Percentiles rank a stretch among this genome's conserved stretches.
phyloP scores from a whole-genome alignment of 75 land plant species.

The Picea sitchensis region DNA sequence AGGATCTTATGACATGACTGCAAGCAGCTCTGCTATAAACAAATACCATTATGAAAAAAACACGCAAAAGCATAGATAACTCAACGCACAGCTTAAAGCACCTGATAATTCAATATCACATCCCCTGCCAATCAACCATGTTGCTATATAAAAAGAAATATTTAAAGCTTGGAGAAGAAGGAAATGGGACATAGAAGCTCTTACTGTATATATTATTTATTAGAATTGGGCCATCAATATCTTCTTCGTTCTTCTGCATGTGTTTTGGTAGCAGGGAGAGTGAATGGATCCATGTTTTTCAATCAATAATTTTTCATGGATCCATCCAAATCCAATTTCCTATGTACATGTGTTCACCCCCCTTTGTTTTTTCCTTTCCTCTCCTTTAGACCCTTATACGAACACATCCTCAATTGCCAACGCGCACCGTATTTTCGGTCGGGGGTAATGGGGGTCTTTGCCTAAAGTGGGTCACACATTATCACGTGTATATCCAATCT shows the following conservation, averaged over 20 bases:
- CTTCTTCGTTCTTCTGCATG: neutral
- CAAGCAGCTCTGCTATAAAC: neutral
- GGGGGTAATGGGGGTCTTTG: too few relatives aligned
- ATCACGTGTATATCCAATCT: too few relatives aligned
- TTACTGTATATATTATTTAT: too few relatives aligned
- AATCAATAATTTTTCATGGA: neutral
- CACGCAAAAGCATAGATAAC: too few relatives aligned
- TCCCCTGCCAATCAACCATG: neutral
- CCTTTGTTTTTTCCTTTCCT: neutral
- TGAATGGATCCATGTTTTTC: slow-evolving; percentile 2
- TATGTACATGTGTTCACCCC: neutral
- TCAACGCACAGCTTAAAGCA: neutral
- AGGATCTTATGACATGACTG: neutral
- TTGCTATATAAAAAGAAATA: too few relatives aligned
- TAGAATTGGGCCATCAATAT: neutral
- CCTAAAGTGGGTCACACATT: too few relatives aligned
- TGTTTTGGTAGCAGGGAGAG: slow-evolving; percentile 3
- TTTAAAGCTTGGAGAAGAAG: too few relatives aligned
- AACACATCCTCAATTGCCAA: too few relatives aligned
- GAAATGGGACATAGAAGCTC: too few relatives aligned
- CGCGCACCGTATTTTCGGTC: too few relatives aligned
- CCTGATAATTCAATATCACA: slow-evolving; percentile 1
- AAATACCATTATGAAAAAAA: too few relatives aligned
- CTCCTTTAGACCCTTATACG: too few relatives aligned
- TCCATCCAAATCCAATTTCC: neutral